phyloP scores from a whole-genome alignment of 1,284 basidiomycete species.

The Malassezia nana region DNA sequence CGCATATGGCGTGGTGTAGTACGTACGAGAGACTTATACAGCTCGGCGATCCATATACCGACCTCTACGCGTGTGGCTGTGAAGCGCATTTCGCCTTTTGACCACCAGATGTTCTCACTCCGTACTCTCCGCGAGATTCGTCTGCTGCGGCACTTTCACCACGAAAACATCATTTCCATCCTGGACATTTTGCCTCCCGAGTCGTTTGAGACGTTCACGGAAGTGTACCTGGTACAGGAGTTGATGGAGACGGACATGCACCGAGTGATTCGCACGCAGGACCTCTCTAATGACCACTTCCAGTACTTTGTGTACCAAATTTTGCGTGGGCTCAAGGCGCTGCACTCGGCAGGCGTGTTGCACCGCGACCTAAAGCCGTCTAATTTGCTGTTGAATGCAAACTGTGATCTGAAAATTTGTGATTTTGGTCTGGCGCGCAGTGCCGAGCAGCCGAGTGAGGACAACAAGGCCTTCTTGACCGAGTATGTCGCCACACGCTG shows the following conservation, averaged over 20 bases:
- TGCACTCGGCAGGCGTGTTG: slow-evolving; percentile 45
- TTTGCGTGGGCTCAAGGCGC: slow-evolving; percentile 46
- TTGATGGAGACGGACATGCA: slow-evolving; percentile 48
- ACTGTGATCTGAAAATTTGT: slow-evolving; percentile 47
- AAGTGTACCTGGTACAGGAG: slow-evolving; percentile 66
- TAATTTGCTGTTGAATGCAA: slow-evolving; percentile 44
- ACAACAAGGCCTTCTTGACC: slow-evolving; percentile 46
- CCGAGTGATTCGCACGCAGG: slow-evolving; percentile 47
- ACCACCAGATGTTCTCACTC: slow-evolving; percentile 48
- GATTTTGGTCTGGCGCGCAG: slow-evolving; percentile 48
- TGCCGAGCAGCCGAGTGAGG: slow-evolving; percentile 40
- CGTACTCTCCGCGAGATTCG: slow-evolving; percentile 47
- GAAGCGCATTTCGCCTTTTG: slow-evolving; percentile 48
- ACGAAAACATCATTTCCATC: slow-evolving; percentile 42
- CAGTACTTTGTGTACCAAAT: slow-evolving; percentile 87
- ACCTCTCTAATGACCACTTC: slow-evolving; percentile 63
- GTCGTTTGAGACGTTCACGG: slow-evolving; percentile 77
- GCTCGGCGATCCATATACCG: slow-evolving; percentile 48
- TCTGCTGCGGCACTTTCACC: slow-evolving; percentile 44
- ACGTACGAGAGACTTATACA: slow-evolving; percentile 9
- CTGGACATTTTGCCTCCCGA: slow-evolving; percentile 38
- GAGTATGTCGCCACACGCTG: slow-evolving; percentile 48
- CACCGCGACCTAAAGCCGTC: slow-evolving; percentile 45
- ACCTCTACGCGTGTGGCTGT: slow-evolving; percentile 49
- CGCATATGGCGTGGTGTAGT: slow-evolving; percentile 51